phyloP scores from a whole-genome alignment of 2,329 filamentous ascomycete species.

The Alternaria angustiovoidea region DNA sequence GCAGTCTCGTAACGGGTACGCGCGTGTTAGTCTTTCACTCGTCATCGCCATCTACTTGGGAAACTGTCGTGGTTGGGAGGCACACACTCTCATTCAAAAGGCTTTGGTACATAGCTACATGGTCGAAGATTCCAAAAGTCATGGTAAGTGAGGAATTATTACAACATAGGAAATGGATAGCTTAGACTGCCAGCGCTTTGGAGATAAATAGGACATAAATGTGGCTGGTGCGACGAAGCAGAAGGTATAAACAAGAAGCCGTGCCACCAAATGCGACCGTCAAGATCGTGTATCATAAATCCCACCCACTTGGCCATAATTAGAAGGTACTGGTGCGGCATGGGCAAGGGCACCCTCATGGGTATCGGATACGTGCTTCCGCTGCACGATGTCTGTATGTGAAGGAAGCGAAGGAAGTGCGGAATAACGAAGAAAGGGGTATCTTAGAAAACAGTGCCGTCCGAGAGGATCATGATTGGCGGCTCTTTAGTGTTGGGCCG shows the following conservation, averaged over 20 bases:
- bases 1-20: background rate
- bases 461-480: conserved; percentile 93
- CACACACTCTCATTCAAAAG: conserved; percentile 2
- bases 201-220: conserved; percentile 6
- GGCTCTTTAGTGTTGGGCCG: conserved; percentile 96
- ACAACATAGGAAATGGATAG: conserved; percentile 12
- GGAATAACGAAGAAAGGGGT: conserved; percentile 46
- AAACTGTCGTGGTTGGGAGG: background rate
- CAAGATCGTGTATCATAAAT: conserved; percentile 37
- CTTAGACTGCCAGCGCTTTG: background rate
- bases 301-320: conserved; percentile 27
- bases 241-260: conserved; percentile 31
- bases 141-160: conserved; percentile 8
- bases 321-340: conserved; percentile 21
- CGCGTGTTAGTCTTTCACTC: background rate
- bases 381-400: conserved; percentile 22
- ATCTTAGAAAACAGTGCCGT: conserved; percentile 91
- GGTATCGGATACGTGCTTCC: conserved; percentile 26
- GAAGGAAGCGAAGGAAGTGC: conserved; percentile 35
- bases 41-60: background rate
- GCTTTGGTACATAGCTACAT: conserved; percentile 8
- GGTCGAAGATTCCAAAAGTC: conserved; percentile 8
- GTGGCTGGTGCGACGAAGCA: conserved; percentile 14
- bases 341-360: conserved; percentile 12
- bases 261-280: conserved; percentile 35